A percentile compares a stretch with the other conserved stretches of the same genome.
Conservation (phyloP, 176 grass and related monocot genomes). For the Juncus effusus region DNA sequence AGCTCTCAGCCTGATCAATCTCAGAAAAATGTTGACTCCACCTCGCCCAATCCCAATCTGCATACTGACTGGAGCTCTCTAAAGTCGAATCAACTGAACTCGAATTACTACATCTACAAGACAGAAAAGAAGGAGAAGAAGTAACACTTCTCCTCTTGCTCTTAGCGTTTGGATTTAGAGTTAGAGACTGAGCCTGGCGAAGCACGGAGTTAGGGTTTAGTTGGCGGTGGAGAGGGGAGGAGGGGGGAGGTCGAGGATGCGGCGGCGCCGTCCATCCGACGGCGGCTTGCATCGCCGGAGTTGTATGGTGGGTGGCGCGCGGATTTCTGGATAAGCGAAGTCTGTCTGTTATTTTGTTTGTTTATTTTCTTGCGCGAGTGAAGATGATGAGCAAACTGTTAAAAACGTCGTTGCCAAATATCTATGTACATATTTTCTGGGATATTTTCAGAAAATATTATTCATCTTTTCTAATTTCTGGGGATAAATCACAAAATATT, state of each 20-base stretch:
- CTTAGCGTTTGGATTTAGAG: neutral
- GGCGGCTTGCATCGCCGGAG: conserved; percentile 28
- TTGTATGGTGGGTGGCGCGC: conserved; percentile 9
- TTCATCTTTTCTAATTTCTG: too few species aligned
- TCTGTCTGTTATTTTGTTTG: too few species aligned
- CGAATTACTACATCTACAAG: conserved; percentile 22
- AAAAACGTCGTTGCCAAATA: too few species aligned
- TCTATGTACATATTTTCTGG: too few species aligned
- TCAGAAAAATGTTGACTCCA: conserved; percentile 88
- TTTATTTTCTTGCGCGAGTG: too few species aligned
- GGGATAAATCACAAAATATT: too few species aligned
- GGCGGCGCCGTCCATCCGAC: conserved; percentile 15
- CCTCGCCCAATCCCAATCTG: conserved; percentile 70
- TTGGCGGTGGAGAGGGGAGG: conserved; percentile 4
- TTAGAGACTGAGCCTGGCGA: conserved; percentile 3
- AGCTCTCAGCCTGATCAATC: conserved; percentile 78
- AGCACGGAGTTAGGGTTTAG: conserved; percentile 25
- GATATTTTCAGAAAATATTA: too few species aligned
- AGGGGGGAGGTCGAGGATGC: conserved; percentile 4
- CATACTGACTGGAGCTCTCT: neutral
- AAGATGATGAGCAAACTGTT: too few species aligned
- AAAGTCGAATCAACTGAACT: neutral
- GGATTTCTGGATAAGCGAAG: conserved; percentile 12
- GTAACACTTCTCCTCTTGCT: neutral
- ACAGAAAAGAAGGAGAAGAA: conserved; percentile 24